These are phyloP conservation scores for Boletus sp. DNA, from an alignment of 768 basidiomycete species.

Conservation along the genomic window DNA sequence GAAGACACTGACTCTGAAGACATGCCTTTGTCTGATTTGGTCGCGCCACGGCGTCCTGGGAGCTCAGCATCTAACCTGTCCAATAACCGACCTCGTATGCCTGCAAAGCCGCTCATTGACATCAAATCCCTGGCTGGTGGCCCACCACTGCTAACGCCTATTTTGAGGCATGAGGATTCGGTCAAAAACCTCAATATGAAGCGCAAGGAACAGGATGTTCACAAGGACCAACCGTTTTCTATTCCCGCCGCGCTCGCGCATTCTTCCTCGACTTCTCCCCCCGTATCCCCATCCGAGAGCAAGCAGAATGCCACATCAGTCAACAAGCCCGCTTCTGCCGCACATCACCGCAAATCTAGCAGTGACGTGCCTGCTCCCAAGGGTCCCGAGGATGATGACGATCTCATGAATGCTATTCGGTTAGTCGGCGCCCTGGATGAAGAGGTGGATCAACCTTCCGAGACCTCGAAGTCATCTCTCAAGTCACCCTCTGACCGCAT, in stretches of 20 bases:
- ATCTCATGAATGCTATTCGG: conserved; percentile 32
- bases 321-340: neutral
- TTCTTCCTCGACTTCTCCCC: conserved; percentile 19
- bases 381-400: conserved; percentile 24
- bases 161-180: conserved; percentile 30
- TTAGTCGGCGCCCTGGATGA: conserved; percentile 29
- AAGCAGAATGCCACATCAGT: conserved; percentile 4
- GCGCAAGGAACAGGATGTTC: conserved; percentile 18
- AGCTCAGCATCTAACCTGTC: conserved; percentile 46
- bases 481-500: conserved; percentile 20
- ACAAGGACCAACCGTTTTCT: conserved; percentile 31
- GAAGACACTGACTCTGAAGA: conserved; percentile 50
- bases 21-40: conserved; percentile 61
- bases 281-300: conserved; percentile 15
- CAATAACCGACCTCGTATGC: conserved; percentile 28
- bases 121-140: conserved; percentile 32
- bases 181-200: conserved; percentile 21
- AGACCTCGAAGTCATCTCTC: neutral
- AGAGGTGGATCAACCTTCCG: conserved; percentile 15
- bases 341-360: conserved; percentile 19
- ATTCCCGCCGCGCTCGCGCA: conserved; percentile 26
- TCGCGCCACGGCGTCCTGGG: conserved; percentile 65
- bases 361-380: conserved; percentile 13
- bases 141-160: conserved; percentile 36
- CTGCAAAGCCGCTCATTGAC: conserved; percentile 46